A percentile compares a stretch with the other conserved stretches of the same genome.
Conservation (phyloP, 768 basidiomycete species). For the Lentinus tigrinus region DNA sequence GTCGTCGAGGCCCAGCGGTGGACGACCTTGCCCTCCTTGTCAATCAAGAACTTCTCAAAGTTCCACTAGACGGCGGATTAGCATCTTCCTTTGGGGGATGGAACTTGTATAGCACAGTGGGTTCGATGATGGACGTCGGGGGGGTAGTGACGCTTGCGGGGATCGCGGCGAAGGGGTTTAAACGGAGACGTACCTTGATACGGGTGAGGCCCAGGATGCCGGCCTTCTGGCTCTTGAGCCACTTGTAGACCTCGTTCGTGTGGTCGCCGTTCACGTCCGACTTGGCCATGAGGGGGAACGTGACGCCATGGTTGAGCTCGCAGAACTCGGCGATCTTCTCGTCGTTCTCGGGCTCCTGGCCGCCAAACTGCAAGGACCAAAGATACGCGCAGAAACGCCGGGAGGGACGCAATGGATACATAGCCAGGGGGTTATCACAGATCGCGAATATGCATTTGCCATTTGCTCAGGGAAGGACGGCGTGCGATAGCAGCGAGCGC, state of each 20-base stretch:
- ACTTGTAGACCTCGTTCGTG: slow-evolving; percentile 82
- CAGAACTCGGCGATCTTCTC: slow-evolving; percentile 74
- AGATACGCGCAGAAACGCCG: too few relatives aligned
- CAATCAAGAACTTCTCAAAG: slow-evolving; percentile 86
- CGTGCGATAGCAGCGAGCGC: not conserved
- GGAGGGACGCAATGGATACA: too few relatives aligned
- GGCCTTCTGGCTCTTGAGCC: slow-evolving; percentile 78
- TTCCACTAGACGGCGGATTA: slow-evolving; percentile 71
- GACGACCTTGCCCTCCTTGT: slow-evolving; percentile 74
- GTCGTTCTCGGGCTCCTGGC: slow-evolving; percentile 84
- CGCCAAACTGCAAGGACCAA: slow-evolving; percentile 59
- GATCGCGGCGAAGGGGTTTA: too few relatives aligned
- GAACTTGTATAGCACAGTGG: too few relatives aligned
- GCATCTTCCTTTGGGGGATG: too few relatives aligned
- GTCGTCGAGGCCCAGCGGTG: slow-evolving; percentile 78
- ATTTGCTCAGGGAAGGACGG: not conserved
- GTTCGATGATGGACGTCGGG: too few relatives aligned
- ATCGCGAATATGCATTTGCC: too few relatives aligned
- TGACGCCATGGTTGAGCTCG: slow-evolving; percentile 81
- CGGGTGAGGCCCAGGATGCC: slow-evolving; percentile 68
- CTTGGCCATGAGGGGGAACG: slow-evolving; percentile 90
- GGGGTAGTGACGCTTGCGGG: too few relatives aligned
- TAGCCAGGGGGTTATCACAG: too few relatives aligned
- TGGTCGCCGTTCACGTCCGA: slow-evolving; percentile 88
- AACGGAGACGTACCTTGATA: slow-evolving; percentile 64